Percentiles rank a stretch among this genome's conserved stretches.
Evolutionary conservation across 2,329 filamentous ascomycete species (phyloP).

Genomic region (Cryphonectria nitschkei): DNA sequence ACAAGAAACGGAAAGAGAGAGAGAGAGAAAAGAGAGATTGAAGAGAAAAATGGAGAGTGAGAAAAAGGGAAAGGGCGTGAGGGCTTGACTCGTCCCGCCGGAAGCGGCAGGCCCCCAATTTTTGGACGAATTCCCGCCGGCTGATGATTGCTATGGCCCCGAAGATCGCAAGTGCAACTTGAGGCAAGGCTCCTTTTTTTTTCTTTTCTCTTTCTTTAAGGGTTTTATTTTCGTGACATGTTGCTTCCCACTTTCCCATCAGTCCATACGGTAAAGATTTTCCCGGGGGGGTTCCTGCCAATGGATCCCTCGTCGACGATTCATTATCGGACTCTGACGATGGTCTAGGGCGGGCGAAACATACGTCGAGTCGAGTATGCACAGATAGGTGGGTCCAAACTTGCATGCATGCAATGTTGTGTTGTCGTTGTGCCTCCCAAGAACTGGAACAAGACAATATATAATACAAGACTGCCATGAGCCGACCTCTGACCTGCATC

Average conservation of each 20-base stretch:
- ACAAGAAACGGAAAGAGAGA: neutral
- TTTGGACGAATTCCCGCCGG: slow-evolving; percentile 1
- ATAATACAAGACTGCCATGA: slow-evolving; percentile 23
- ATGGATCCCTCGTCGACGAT: slow-evolving; percentile 18
- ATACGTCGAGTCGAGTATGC: neutral
- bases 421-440: neutral
- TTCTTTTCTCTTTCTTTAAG: neutral
- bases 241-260: slow-evolving; percentile 29
- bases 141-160: neutral
- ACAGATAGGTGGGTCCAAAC: neutral
- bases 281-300: slow-evolving; percentile 21
- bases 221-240: slow-evolving; percentile 22
- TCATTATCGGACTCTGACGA: slow-evolving; percentile 24
- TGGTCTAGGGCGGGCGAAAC: slow-evolving; percentile 12
- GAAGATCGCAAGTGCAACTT: slow-evolving; percentile 1
- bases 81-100: slow-evolving; percentile 1
- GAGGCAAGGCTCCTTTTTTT: neutral
- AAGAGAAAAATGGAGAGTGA: too few relatives aligned
- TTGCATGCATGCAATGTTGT: neutral
- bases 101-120: slow-evolving; percentile 5
- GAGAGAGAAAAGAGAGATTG: too few relatives aligned
- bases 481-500: slow-evolving; percentile 11
- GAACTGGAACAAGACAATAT: neutral
- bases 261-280: slow-evolving; percentile 27
- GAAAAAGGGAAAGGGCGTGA: neutral